Evolutionary conservation across 2,329 filamentous ascomycete species (phyloP).

Genomic region (Fusarium brachygibbosum): DNA sequence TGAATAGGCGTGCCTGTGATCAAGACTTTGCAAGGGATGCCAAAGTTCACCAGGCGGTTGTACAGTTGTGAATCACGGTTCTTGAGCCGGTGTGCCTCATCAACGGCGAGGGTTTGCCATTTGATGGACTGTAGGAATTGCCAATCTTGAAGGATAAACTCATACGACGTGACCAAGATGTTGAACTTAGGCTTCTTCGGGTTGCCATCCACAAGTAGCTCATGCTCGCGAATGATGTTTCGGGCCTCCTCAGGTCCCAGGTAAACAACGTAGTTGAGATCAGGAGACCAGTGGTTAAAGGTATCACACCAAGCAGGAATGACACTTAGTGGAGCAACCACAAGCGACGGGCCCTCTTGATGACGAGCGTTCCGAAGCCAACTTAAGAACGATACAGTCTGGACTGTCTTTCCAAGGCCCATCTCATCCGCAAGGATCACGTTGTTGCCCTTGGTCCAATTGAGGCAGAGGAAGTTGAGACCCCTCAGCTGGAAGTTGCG

Average conservation of each 20-base stretch:
- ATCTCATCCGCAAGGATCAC: slow-evolving; percentile 99
- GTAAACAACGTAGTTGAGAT: slow-evolving; percentile 97
- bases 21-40: slow-evolving; percentile 86
- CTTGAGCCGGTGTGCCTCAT: slow-evolving; percentile 96
- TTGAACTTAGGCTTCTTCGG: slow-evolving; percentile 94
- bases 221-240: slow-evolving; percentile 88
- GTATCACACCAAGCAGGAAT: slow-evolving; percentile 99
- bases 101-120: slow-evolving; percentile 97
- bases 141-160: slow-evolving; percentile 91
- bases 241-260: slow-evolving; percentile 90
- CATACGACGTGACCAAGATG: slow-evolving; percentile 96
- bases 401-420: slow-evolving; percentile 97
- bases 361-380: slow-evolving; percentile 92
- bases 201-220: slow-evolving; percentile 88
- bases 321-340: slow-evolving; percentile 96
- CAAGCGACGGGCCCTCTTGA: slow-evolving; percentile 95
- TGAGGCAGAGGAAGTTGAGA: slow-evolving; percentile 94
- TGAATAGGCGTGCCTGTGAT: slow-evolving; percentile 98
- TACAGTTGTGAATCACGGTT: slow-evolving; percentile 97
- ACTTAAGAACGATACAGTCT: slow-evolving; percentile 96
- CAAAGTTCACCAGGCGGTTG: slow-evolving; percentile 85
- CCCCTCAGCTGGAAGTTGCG: slow-evolving; percentile 95
- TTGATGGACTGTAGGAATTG: slow-evolving; percentile 90
- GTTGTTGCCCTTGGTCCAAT: slow-evolving; percentile 94
- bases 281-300: slow-evolving; percentile 95